Conservation (phyloP, 2,329 filamentous ascomycete genomes). For the Fusarium sp. region DNA sequence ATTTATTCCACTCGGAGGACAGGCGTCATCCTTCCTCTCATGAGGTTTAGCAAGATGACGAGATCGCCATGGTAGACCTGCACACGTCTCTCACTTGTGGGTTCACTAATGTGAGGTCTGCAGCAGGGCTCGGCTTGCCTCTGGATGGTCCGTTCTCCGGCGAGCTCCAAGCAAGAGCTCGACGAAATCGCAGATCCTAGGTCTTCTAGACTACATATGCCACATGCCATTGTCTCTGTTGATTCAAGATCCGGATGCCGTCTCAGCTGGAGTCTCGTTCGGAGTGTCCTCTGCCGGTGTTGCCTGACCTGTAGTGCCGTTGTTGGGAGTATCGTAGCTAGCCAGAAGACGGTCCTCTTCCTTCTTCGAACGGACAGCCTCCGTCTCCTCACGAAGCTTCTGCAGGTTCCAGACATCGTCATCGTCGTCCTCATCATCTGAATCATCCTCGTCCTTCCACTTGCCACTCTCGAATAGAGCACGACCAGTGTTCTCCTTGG, state of each 20-base stretch:
- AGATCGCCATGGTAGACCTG: slow-evolving; percentile 45
- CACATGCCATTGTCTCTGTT: slow-evolving; percentile 15
- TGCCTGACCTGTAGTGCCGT: slow-evolving; percentile 20
- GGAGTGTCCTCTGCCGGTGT: slow-evolving; percentile 32
- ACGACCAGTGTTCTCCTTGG: slow-evolving; percentile 95
- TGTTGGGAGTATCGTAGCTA: slow-evolving; percentile 43
- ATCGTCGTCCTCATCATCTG: slow-evolving; percentile 70
- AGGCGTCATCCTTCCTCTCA: slow-evolving; percentile 42
- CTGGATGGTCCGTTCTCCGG: slow-evolving; percentile 42
- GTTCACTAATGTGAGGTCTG: slow-evolving; percentile 35
- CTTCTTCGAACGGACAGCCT: slow-evolving; percentile 76
- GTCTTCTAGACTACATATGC: slow-evolving; percentile 38
- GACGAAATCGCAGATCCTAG: slow-evolving; percentile 40
- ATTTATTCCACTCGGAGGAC: slow-evolving; percentile 44
- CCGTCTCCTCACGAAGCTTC: slow-evolving; percentile 85
- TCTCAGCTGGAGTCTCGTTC: slow-evolving; percentile 30
- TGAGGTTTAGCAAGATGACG: slow-evolving; percentile 42
- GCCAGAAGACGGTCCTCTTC: slow-evolving; percentile 76
- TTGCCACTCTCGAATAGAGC: slow-evolving; percentile 97
- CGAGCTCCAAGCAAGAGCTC: slow-evolving; percentile 39
- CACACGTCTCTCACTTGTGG: slow-evolving; percentile 36
- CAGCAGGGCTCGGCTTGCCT: slow-evolving; percentile 48
- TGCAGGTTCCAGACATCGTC: slow-evolving; percentile 80
- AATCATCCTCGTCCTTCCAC: slow-evolving; percentile 78
- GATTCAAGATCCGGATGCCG: slow-evolving; percentile 43